These are phyloP conservation scores for Aspergillus sp. DNA, from an alignment of 2,329 filamentous ascomycete genomes.

Conservation along the genomic window DNA sequence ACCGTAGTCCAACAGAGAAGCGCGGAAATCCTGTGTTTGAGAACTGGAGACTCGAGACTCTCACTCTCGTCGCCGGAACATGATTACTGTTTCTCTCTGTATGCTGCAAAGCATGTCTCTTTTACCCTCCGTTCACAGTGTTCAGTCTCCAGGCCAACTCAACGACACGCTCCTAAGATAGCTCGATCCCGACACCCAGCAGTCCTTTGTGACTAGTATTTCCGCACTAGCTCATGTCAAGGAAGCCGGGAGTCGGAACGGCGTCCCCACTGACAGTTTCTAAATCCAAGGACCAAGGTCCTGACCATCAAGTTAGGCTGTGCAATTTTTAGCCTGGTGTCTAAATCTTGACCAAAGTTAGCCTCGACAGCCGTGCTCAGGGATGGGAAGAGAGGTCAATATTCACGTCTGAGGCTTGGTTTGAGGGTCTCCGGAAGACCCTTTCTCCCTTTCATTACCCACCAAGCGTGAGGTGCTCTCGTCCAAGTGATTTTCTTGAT, in stretches of 20 bases:
- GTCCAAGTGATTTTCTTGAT: constrained; percentile 18
- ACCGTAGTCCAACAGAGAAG: background rate
- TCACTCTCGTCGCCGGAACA: background rate
- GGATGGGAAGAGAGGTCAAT: constrained; percentile 24
- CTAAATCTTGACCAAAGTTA: background rate
- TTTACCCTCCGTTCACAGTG: background rate
- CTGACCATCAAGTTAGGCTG: constrained; percentile 15
- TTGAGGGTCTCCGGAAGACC: constrained; percentile 27
- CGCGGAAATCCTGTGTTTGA: background rate
- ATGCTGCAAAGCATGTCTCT: background rate
- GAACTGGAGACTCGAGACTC: background rate
- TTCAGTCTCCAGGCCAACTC: background rate
- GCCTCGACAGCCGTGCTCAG: constrained; percentile 15
- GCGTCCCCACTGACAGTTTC: constrained; percentile 13
- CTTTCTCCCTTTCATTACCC: constrained; percentile 26
- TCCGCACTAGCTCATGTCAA: constrained; percentile 22
- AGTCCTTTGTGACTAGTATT: constrained; percentile 21
- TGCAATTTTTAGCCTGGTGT: constrained; percentile 12
- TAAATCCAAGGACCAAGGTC: constrained; percentile 2
- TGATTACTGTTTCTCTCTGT: background rate
- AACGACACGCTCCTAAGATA: background rate
- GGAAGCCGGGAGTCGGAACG: background rate
- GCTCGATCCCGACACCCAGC: background rate
- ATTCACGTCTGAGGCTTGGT: constrained; percentile 27
- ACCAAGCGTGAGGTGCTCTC: constrained; percentile 19